phyloP scores from a whole-genome alignment of 495 filamentous ascomycete species.

The Cercophora samala region DNA sequence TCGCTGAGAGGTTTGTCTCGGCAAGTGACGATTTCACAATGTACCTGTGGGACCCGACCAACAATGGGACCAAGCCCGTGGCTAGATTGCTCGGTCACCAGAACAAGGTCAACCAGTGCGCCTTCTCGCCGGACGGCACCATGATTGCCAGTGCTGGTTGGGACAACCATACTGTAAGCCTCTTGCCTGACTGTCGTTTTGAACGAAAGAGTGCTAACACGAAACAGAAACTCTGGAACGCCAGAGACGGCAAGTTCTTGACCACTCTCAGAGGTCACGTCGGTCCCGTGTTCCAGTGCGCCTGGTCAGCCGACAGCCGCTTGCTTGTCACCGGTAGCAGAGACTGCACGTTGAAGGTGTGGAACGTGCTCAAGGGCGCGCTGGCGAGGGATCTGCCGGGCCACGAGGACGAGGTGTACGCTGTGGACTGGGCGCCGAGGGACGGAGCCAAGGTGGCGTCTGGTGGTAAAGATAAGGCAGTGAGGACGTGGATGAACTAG shows the following conservation, averaged over 20 bases:
- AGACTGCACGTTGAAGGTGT: constrained; percentile 93
- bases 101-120: constrained; percentile 93
- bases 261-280: constrained; percentile 88
- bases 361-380: constrained; percentile 83
- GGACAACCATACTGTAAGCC: constrained; percentile 60
- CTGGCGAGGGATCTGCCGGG: constrained; percentile 82
- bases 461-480: constrained; percentile 89
- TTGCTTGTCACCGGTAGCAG: constrained; percentile 81
- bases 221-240: constrained; percentile 31
- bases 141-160: constrained; percentile 85
- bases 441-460: constrained; percentile 47
- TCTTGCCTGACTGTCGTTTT: neutral
- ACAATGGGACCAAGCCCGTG: constrained; percentile 71
- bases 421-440: constrained; percentile 53
- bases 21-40: constrained; percentile 93
- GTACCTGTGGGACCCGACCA: constrained; percentile 88
- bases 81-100: constrained; percentile 89
- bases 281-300: constrained; percentile 81
- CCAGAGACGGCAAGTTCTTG: constrained; percentile 72
- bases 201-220: neutral
- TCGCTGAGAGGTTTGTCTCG: constrained; percentile 82
- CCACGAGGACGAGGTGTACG: constrained; percentile 86
- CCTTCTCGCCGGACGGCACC: constrained; percentile 83
- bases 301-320: constrained; percentile 84
- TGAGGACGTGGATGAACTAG: constrained; percentile 73